Conservation (phyloP, 257 asterid species). For the Solanum pinnatisectum region DNA sequence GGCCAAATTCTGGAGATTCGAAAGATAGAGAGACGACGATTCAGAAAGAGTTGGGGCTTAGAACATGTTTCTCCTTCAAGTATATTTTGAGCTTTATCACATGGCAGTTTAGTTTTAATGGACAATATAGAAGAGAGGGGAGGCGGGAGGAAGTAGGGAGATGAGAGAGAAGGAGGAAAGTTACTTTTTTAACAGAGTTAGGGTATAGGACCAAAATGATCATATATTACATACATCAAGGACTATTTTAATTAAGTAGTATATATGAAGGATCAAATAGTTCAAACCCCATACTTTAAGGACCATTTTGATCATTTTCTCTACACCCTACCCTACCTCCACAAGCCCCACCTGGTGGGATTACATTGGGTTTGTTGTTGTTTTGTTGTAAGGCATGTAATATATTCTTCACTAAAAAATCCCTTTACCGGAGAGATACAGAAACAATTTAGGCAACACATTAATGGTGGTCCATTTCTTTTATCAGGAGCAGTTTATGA, state of each 20-base stretch:
- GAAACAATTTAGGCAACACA: not conserved
- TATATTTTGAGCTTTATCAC: not conserved
- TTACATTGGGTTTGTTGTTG: not conserved
- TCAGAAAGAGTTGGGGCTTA: slow-evolving; percentile 7
- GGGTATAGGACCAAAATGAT: not conserved
- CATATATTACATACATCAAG: not conserved
- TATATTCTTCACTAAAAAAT: not conserved
- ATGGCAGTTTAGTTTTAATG: not conserved
- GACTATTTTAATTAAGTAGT: not conserved
- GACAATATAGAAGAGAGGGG: not conserved
- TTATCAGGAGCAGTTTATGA: not conserved
- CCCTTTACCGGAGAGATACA: not conserved
- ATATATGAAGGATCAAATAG: not conserved
- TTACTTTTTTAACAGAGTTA: not conserved
- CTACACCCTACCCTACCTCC: not conserved
- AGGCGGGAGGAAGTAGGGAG: not conserved
- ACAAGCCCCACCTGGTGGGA: not conserved
- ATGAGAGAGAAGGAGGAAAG: not conserved
- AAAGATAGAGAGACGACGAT: not conserved
- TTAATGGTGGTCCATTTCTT: not conserved
- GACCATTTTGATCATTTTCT: not conserved
- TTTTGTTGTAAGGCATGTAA: not conserved
- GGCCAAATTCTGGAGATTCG: not conserved
- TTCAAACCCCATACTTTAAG: not conserved
- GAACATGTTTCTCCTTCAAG: not conserved